A percentile compares a stretch with the other conserved stretches of the same genome.
Evolutionary conservation across 345 rosid genomes (phyloP).

Genomic region (Anacardium occidentale): DNA sequence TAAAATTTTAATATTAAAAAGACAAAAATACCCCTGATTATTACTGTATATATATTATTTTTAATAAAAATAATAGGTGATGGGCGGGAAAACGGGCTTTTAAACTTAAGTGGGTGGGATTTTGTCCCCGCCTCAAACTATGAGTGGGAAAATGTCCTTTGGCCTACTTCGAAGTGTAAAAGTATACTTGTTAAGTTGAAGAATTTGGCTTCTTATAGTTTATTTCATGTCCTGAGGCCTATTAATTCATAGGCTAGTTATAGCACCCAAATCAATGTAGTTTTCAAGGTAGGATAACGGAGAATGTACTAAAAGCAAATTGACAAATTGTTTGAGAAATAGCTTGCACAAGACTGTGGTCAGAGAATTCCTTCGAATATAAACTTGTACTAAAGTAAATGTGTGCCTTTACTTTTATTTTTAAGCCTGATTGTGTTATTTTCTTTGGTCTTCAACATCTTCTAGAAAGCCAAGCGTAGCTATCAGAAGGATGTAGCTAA

Average conservation of each 20-base stretch:
- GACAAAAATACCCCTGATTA: too few relatives aligned
- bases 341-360: background rate
- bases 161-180: background rate
- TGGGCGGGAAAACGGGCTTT: too few relatives aligned
- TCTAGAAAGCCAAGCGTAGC: slow-evolving; percentile 89
- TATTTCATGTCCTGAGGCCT: too few relatives aligned
- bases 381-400: background rate
- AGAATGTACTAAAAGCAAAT: background rate
- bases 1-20: too few relatives aligned
- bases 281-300: background rate
- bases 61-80: too few relatives aligned
- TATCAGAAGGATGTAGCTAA: slow-evolving; percentile 85
- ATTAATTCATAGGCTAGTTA: background rate
- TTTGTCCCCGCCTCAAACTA: too few relatives aligned
- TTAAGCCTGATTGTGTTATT: background rate
- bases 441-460: slow-evolving; percentile 9
- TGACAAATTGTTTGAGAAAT: background rate
- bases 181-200: background rate
- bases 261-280: background rate
- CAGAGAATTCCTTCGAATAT: background rate
- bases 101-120: too few relatives aligned
- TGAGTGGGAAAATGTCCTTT: too few relatives aligned
- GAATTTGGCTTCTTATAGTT: background rate
- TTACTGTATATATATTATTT: too few relatives aligned
- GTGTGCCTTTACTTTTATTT: background rate